These are phyloP conservation scores for Dictyostelium purpureum DNA, from an alignment of 78 protist species.

Conservation along the genomic window DNA sequence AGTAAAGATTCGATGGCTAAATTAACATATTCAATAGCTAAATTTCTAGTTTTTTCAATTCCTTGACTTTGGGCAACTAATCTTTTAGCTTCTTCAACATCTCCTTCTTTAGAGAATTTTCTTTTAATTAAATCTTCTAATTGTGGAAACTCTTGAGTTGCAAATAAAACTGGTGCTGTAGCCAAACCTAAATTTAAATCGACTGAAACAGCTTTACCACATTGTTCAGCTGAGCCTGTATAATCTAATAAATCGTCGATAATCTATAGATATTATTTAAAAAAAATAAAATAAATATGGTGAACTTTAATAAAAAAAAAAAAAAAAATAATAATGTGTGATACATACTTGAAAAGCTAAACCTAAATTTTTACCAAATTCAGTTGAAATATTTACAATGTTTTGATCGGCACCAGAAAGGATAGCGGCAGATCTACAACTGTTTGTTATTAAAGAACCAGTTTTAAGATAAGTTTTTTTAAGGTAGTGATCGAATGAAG, in stretches of 20 bases:
- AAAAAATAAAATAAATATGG: background rate
- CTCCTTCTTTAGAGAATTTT: conserved; percentile 80
- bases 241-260: conserved; percentile 94
- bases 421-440: conserved; percentile 71
- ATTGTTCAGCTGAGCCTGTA: conserved; percentile 33
- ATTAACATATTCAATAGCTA: conserved; percentile 43
- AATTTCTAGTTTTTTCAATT: conserved; percentile 55
- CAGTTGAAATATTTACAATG: conserved; percentile 11
- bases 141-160: conserved; percentile 87
- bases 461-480: conserved; percentile 93
- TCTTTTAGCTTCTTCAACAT: conserved; percentile 69
- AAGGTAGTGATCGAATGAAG: conserved; percentile 81
- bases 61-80: conserved; percentile 62
- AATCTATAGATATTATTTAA: conserved; percentile 23
- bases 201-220: conserved; percentile 90
- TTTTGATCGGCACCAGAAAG: background rate
- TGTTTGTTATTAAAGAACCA: conserved; percentile 88
- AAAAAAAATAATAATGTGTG: background rate
- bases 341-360: conserved; percentile 91
- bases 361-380: conserved; percentile 92
- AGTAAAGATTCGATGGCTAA: conserved; percentile 24
- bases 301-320: background rate
- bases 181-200: conserved; percentile 88
- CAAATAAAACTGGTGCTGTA: conserved; percentile 94
- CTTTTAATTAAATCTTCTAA: conserved; percentile 83